A percentile compares a stretch with the other conserved stretches of the same genome.
These are phyloP conservation scores for Ophiognomonia clavigignenti-juglandacearum DNA, from an alignment of 2,329 filamentous ascomycete genomes.

Conservation along the genomic window DNA sequence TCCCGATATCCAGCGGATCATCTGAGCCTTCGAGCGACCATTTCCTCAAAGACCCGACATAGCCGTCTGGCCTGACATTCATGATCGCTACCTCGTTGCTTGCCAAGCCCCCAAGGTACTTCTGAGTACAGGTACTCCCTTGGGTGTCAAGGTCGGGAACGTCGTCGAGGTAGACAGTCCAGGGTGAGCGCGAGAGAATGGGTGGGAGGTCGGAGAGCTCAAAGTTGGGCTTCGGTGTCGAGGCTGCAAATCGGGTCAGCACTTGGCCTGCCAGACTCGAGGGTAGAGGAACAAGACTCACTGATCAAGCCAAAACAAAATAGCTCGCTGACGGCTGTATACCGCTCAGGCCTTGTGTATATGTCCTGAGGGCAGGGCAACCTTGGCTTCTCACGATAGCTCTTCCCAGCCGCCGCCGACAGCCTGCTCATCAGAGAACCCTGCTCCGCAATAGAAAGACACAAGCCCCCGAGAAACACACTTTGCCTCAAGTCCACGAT, in stretches of 20 bases:
- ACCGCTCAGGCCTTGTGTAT: conserved; percentile 63
- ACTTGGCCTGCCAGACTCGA: background rate
- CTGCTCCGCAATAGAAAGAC: conserved; percentile 44
- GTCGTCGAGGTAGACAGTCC: conserved; percentile 71
- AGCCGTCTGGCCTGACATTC: conserved; percentile 69
- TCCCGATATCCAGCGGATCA: background rate
- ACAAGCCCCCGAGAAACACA: conserved; percentile 25
- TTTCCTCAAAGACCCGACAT: conserved; percentile 58
- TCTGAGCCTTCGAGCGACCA: conserved; percentile 46
- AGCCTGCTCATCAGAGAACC: conserved; percentile 55
- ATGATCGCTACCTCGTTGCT: conserved; percentile 56
- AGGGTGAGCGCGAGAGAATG: conserved; percentile 58
- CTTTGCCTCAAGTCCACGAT: conserved; percentile 11
- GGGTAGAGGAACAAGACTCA: conserved; percentile 29
- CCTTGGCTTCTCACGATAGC: conserved; percentile 56
- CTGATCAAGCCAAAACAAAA: conserved; percentile 68
- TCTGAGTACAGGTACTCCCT: conserved; percentile 54
- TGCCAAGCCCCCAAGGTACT: conserved; percentile 58
- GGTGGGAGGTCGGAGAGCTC: conserved; percentile 62
- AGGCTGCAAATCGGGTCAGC: conserved; percentile 32
- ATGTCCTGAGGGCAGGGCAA: conserved; percentile 55
- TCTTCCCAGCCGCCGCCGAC: conserved; percentile 53
- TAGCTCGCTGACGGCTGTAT: conserved; percentile 61
- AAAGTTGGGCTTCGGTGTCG: conserved; percentile 55
- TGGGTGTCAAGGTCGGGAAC: conserved; percentile 50